Percentiles rank a stretch among this genome's conserved stretches.
Conservation (phyloP, 2,329 filamentous ascomycete genomes). For the Trichophyton verrucosum region DNA sequence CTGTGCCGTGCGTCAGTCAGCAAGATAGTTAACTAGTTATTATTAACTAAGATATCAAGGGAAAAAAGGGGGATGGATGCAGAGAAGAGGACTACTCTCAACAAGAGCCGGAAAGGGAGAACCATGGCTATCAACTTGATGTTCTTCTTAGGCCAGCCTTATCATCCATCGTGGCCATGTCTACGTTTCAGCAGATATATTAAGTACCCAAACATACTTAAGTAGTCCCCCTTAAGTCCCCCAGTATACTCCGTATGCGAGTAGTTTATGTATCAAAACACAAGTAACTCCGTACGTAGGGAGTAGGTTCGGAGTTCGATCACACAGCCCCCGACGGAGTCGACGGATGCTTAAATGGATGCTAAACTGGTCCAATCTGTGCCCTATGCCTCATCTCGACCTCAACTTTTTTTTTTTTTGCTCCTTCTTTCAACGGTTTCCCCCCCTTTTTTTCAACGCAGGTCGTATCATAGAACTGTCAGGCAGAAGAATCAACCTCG, state of each 20-base stretch:
- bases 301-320: background rate
- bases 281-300: too few species aligned
- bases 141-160: background rate
- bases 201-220: background rate
- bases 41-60: background rate
- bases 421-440: too few species aligned
- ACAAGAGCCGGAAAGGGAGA: background rate
- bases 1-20: too few species aligned
- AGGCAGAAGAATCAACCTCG: background rate
- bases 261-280: background rate
- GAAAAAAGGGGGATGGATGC: background rate
- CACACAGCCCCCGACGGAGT: background rate
- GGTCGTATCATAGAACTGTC: background rate
- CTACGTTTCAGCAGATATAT: background rate
- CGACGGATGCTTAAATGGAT: background rate
- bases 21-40: background rate
- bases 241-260: too few species aligned
- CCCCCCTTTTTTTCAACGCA: background rate
- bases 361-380: background rate
- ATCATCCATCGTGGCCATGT: background rate
- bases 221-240: background rate
- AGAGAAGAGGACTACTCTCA: background rate
- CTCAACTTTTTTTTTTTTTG: too few species aligned
- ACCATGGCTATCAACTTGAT: background rate
- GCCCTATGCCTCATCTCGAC: background rate